Percentiles rank a stretch among this genome's conserved stretches.
Conservation (phyloP, 371 early-diverging fungal species). For the Chytridium lagenaria region DNA sequence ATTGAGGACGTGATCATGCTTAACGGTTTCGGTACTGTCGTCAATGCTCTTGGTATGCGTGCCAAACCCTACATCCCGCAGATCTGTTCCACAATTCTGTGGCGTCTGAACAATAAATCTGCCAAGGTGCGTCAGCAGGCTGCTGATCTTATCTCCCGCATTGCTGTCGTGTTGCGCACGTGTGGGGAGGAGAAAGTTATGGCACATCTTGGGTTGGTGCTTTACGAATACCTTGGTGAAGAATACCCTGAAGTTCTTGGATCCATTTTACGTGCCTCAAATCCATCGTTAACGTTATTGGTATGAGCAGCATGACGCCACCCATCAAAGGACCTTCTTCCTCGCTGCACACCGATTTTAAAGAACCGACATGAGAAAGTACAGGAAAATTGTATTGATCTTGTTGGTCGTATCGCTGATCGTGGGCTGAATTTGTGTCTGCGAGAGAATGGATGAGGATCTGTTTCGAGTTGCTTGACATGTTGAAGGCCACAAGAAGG, state of each 20-base stretch:
- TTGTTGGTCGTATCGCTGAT: slow-evolving; percentile 97
- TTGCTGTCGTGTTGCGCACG: slow-evolving; percentile 90
- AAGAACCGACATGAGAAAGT: slow-evolving; percentile 98
- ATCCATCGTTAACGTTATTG: slow-evolving; percentile 94
- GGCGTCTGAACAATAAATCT: slow-evolving; percentile 96
- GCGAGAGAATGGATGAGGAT: slow-evolving; percentile 99
- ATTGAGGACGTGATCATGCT: slow-evolving; percentile 90
- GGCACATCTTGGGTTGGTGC: slow-evolving; percentile 87
- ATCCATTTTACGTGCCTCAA: slow-evolving; percentile 90
- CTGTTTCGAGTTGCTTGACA: slow-evolving; percentile 96
- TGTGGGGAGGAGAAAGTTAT: slow-evolving; percentile 96
- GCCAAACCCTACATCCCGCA: slow-evolving; percentile 92
- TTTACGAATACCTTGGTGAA: slow-evolving; percentile 97
- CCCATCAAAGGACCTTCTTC: slow-evolving; percentile 96
- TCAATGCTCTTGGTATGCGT: slow-evolving; percentile 87
- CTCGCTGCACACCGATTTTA: slow-evolving; percentile 94
- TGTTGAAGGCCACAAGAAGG: slow-evolving; percentile 96
- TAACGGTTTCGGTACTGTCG: slow-evolving; percentile 94
- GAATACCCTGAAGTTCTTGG: slow-evolving; percentile 98
- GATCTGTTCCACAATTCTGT: slow-evolving; percentile 91
- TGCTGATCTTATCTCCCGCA: slow-evolving; percentile 92
- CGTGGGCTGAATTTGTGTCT: slow-evolving; percentile 98
- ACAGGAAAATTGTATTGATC: slow-evolving; percentile 85
- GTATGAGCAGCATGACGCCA: slow-evolving; percentile 97
- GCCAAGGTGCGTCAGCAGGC: slow-evolving; percentile 97